phyloP scores from a whole-genome alignment of 1,284 basidiomycete genomes.

The Schizophyllum commune region DNA sequence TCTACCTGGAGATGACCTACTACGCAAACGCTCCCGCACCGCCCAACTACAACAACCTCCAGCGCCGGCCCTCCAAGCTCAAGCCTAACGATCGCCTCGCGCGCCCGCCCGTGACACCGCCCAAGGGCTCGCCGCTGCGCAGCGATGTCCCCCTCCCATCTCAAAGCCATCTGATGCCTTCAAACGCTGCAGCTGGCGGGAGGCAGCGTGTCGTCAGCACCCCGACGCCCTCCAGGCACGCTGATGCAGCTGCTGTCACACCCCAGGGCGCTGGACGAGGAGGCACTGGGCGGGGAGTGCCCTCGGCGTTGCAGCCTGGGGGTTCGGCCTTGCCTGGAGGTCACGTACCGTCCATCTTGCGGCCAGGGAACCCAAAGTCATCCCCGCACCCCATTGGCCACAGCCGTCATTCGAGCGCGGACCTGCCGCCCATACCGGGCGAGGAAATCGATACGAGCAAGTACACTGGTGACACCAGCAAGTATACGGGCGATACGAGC shows the following conservation, averaged over 20 bases:
- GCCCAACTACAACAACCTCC: conserved; percentile 3
- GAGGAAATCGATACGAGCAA: neutral
- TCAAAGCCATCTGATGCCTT: conserved; percentile 6
- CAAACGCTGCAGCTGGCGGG: conserved; percentile 11
- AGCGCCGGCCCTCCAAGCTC: conserved; percentile 26
- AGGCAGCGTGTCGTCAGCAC: neutral
- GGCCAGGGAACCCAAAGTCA: conserved; percentile 29
- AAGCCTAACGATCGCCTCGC: conserved; percentile 33
- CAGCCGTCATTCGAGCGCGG: neutral
- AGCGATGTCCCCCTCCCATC: conserved; percentile 5
- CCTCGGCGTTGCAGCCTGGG: neutral
- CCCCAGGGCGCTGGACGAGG: conserved; percentile 19
- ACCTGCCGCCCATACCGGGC: neutral
- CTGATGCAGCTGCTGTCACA: conserved; percentile 22
- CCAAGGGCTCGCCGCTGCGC: conserved; percentile 2
- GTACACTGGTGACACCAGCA: neutral
- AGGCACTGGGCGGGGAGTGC: neutral
- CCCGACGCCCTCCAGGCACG: neutral
- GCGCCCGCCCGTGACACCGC: conserved; percentile 16
- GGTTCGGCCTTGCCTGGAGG: conserved; percentile 12
- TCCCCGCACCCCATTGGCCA: conserved; percentile 7
- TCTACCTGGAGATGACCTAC: conserved; percentile 78
- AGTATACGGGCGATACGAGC: neutral
- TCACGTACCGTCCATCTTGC: conserved; percentile 33
- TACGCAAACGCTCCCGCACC: conserved; percentile 54